Base-by-base conservation (phyloP, 371 early-diverging fungal species). In the Mycotypha africana region DNA sequence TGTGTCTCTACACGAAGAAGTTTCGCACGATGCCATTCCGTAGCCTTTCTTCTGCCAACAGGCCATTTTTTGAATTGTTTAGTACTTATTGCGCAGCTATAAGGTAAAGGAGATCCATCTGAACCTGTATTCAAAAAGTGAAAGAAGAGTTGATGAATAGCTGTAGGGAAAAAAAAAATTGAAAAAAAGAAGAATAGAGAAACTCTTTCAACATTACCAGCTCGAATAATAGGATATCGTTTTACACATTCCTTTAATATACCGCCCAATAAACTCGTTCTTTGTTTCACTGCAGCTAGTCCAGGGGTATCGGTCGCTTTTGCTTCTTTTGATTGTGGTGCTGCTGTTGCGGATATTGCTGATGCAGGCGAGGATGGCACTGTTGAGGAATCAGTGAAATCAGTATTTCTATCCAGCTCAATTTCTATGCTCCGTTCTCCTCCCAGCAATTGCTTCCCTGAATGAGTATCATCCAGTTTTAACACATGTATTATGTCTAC, bases 401-500 rank as follows among this genome's bases (percentile, higher is more conserved):
- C 74, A 1, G 92, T 92, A 47, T 86, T 81, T 24, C 89, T 70
- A 58, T 92, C 92, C 22, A 95, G 59, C 53, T 91, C 89, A 35
- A 95, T 58, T 49, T 93, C 95, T 25, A 88, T 77, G 21, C 71
- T 70, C 24, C 77, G 66, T 51, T 95, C 93, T 2, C 76, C 56
- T 2, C 91, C 92, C 9, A 83, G 62, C 11, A 84, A 71, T 48
- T 87, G 85, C 14, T 66, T 58, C 31, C 93, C 93, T 16, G 76
- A 79, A 50, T 78, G 76, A 1, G 65, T 57, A 37, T 82, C 61
- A 58, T 94, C 95, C 52, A 95, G 57, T 63, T 82, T 88, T n/a
- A 91, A 45, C n/a, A 77, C 67, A 56, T 92, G 91, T 17, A 91
- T 82, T 11, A 95, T 56, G 47, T 92, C 90, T 1, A 92, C 77